A percentile compares a stretch with the other conserved stretches of the same genome.
Conservation (phyloP, 192 early-diverging fungal species). For the Helicostylum pulchrum region DNA sequence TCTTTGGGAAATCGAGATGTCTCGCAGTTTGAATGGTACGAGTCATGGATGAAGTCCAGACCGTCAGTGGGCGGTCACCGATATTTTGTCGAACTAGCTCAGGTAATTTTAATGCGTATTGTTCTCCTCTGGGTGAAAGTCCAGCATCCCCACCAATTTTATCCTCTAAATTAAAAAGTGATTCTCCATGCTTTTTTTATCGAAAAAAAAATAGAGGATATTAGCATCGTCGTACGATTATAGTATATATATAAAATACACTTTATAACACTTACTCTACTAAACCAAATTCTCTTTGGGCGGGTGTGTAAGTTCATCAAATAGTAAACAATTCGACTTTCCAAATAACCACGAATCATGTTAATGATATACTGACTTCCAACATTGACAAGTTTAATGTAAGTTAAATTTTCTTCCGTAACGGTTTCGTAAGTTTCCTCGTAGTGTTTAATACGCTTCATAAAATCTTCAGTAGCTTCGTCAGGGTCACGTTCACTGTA, state of each 20-base stretch:
- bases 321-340: conserved; percentile 95
- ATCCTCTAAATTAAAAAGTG: conserved; percentile 85
- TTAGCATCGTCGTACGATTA: neutral
- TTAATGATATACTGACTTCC: conserved; percentile 89
- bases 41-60: conserved; percentile 95
- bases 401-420: conserved; percentile 66
- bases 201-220: conserved; percentile 9
- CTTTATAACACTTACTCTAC: conserved; percentile 46
- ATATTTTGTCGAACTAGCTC: conserved; percentile 70
- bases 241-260: neutral
- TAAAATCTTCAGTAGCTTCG: conserved; percentile 58
- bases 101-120: conserved; percentile 84
- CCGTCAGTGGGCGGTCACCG: conserved; percentile 68
- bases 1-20: conserved; percentile 76
- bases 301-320: conserved; percentile 98
- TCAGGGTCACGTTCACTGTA: conserved; percentile 81
- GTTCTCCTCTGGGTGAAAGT: conserved; percentile 77
- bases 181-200: conserved; percentile 76
- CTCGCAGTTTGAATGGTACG: conserved; percentile 89
- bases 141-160: conserved; percentile 93
- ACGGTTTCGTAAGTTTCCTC: conserved; percentile 84
- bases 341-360: conserved; percentile 89
- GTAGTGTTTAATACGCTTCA: conserved; percentile 85
- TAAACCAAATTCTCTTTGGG: conserved; percentile 88
- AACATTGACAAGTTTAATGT: conserved; percentile 92